Conservation (phyloP, 1,139 yeast species). For the Torulaspora pretoriensis region DNA sequence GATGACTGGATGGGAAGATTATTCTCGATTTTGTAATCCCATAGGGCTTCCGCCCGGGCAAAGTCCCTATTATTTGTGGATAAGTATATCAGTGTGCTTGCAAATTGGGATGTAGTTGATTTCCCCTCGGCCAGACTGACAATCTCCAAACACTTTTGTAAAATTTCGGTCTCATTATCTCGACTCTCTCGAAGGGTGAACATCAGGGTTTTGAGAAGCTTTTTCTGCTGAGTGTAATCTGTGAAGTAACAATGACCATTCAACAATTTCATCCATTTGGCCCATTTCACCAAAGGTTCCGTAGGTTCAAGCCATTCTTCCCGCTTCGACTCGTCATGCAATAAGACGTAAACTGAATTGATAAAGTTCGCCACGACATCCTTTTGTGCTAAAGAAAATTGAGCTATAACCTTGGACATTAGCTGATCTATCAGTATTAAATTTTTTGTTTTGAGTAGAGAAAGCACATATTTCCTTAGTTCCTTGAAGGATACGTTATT, state of each 20-base stretch:
- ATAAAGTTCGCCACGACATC: slow-evolving; percentile 17
- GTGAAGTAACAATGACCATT: slow-evolving; percentile 30
- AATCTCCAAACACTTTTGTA: slow-evolving; percentile 11
- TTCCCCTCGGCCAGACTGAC: slow-evolving; percentile 19
- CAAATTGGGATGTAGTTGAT: slow-evolving; percentile 25
- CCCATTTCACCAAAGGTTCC: slow-evolving; percentile 26
- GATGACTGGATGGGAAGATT: slow-evolving; percentile 17
- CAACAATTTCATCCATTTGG: slow-evolving; percentile 22
- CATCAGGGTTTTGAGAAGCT: slow-evolving; percentile 17
- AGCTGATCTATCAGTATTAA: slow-evolving; percentile 15
- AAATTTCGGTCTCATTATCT: slow-evolving; percentile 3
- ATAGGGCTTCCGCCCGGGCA: slow-evolving; percentile 18
- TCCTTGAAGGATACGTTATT: slow-evolving; percentile 22
- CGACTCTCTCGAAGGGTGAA: slow-evolving; percentile 13
- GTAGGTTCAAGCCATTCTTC: slow-evolving; percentile 4
- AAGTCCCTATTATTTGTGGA: slow-evolving; percentile 18
- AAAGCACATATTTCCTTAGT: slow-evolving; percentile 20
- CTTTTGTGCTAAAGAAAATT: slow-evolving; percentile 22
- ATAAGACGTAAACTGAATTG: slow-evolving; percentile 15
- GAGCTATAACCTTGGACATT: slow-evolving; percentile 22
- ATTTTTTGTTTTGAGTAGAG: slow-evolving; percentile 17
- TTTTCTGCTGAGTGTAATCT: slow-evolving; percentile 20
- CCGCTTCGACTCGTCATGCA: slow-evolving; percentile 6
- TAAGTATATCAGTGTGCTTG: slow-evolving; percentile 27
- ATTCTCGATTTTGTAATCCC: slow-evolving; percentile 27